Conservation (phyloP, 352 stramenopile species). For the Phytopythium litorale region DNA sequence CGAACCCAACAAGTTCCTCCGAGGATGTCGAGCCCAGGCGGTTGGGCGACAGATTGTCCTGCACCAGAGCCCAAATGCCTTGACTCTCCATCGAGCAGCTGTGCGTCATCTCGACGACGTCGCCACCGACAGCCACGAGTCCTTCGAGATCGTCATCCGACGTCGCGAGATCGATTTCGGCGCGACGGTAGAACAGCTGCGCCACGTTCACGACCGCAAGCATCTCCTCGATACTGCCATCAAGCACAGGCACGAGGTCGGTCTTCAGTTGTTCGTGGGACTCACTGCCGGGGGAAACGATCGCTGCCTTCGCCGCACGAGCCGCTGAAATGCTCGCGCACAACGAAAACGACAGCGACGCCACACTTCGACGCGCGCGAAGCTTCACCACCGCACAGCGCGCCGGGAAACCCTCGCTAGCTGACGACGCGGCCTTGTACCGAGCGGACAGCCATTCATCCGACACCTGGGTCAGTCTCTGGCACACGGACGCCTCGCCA, state of each 20-base stretch:
- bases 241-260: conserved; percentile 28
- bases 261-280: conserved; percentile 20
- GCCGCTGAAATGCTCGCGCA: conserved; percentile 52
- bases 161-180: conserved; percentile 62
- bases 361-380: conserved; percentile 38
- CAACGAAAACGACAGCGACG: conserved; percentile 52
- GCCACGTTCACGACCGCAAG: conserved; percentile 39
- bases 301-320: conserved; percentile 23
- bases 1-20: conserved; percentile 42
- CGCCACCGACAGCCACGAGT: conserved; percentile 52
- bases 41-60: conserved; percentile 30
- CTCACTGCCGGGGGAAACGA: conserved; percentile 21
- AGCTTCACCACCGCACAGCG: conserved; percentile 66
- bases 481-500: conserved; percentile 40
- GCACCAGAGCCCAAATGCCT: conserved; percentile 32
- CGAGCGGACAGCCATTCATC: conserved; percentile 53
- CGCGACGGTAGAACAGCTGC: conserved; percentile 59
- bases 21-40: conserved; percentile 5
- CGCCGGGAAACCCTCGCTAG: conserved; percentile 46
- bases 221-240: conserved; percentile 43
- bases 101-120: conserved; percentile 52
- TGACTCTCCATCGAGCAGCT: conserved; percentile 47
- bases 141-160: conserved; percentile 69
- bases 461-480: conserved; percentile 43
- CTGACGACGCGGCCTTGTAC: conserved; percentile 14